phyloP scores from a whole-genome alignment of 2,329 filamentous ascomycete genomes.

The Purpureocillium lavendulum region DNA sequence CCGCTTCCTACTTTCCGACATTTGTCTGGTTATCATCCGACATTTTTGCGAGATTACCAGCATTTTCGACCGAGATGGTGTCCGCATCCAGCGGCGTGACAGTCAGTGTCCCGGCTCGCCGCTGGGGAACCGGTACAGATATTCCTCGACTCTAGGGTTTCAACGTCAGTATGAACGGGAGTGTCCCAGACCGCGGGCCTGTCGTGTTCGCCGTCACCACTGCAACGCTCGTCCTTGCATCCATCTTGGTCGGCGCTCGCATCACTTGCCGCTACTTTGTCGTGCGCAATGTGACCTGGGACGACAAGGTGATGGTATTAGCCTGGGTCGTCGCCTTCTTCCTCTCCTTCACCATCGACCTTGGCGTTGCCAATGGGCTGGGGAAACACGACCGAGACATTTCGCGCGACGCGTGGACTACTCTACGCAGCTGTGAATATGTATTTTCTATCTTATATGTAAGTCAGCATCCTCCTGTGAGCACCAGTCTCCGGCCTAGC shows the following conservation, averaged over 20 bases:
- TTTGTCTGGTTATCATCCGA: too few species aligned
- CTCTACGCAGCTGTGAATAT: constrained; percentile 53
- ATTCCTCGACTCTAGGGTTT: too few species aligned
- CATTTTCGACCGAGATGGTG: too few species aligned
- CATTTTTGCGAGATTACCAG: too few species aligned
- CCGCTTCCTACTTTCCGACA: too few species aligned
- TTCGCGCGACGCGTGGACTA: constrained; percentile 31
- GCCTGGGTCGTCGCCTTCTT: constrained; percentile 70
- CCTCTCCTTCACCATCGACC: constrained; percentile 57
- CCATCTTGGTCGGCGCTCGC: constrained; percentile 66
- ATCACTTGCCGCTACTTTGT: constrained; percentile 66
- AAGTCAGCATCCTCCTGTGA: constrained; percentile 16
- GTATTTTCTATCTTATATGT: constrained; percentile 57
- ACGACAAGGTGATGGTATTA: constrained; percentile 73
- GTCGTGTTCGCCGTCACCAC: constrained; percentile 64
- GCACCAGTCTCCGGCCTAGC: background rate
- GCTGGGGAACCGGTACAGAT: too few species aligned
- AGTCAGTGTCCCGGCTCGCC: too few species aligned
- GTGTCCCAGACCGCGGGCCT: constrained; percentile 43
- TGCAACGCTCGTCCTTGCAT: constrained; percentile 59
- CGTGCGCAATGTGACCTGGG: constrained; percentile 61
- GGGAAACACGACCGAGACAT: constrained; percentile 61
- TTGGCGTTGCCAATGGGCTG: constrained; percentile 55
- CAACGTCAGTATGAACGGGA: too few species aligned
- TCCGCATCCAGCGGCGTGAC: too few species aligned